A percentile compares a stretch with the other conserved stretches of the same genome.
Conservation (phyloP, 768 basidiomycete species). For the Royoungia palumana region DNA sequence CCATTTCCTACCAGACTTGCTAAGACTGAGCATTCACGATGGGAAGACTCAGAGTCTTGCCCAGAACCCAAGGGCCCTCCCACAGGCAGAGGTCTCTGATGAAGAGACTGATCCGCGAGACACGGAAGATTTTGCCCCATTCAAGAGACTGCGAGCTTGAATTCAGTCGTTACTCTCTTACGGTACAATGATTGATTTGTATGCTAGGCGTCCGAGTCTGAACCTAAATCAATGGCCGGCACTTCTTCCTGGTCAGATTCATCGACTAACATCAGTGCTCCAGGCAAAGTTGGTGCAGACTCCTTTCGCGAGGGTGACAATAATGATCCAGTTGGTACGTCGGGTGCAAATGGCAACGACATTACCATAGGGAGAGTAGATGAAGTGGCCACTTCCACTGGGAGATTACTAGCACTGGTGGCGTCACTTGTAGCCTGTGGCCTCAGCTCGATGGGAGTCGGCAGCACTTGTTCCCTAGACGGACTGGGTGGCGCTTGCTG, state of each 20-base stretch:
- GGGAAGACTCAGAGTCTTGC: conserved; percentile 23
- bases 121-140: neutral
- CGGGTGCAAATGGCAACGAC: neutral
- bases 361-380: neutral
- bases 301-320: conserved; percentile 1
- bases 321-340: neutral
- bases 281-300: neutral
- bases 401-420: neutral
- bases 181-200: neutral
- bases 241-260: conserved; percentile 72
- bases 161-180: neutral
- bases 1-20: neutral
- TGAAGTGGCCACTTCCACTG: neutral
- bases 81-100: conserved; percentile 31
- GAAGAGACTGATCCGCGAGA: conserved; percentile 29
- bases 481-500: neutral
- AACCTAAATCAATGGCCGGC: conserved; percentile 73
- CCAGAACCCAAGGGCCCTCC: conserved; percentile 12
- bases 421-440: neutral
- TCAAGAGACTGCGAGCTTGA: conserved; percentile 19
- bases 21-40: neutral
- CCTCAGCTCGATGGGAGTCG: neutral
- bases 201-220: conserved; percentile 61
- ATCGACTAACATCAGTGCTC: conserved; percentile 20
- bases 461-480: neutral